phyloP scores from a whole-genome alignment of 352 stramenopile species.

The Elongisporangium senticosum region DNA sequence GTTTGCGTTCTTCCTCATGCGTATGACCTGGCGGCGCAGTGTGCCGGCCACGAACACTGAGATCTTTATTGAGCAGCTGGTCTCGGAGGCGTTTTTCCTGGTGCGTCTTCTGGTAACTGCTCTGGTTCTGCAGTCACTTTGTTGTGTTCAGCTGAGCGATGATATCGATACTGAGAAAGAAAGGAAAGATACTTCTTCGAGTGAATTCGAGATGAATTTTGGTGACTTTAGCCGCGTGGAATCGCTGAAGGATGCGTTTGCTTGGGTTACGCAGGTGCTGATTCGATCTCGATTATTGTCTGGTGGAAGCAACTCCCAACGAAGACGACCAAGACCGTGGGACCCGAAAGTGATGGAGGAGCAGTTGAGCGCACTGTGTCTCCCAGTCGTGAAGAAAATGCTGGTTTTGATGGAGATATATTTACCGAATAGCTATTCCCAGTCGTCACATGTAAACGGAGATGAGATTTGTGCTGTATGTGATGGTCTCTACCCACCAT shows the following conservation, averaged over 20 bases:
- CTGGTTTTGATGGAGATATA: slow-evolving; percentile 53
- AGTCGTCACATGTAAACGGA: slow-evolving; percentile 7
- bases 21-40: slow-evolving; percentile 37
- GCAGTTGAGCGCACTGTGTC: slow-evolving; percentile 30
- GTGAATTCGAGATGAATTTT: slow-evolving; percentile 10
- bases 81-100: slow-evolving; percentile 53
- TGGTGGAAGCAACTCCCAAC: not conserved
- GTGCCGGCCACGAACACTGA: slow-evolving; percentile 19
- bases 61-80: slow-evolving; percentile 29
- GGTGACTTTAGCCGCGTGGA: slow-evolving; percentile 51
- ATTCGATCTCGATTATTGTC: slow-evolving; percentile 28
- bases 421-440: slow-evolving; percentile 21
- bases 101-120: slow-evolving; percentile 51
- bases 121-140: slow-evolving; percentile 52
- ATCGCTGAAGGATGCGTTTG: slow-evolving; percentile 46
- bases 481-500: slow-evolving; percentile 43
- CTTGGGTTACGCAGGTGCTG: slow-evolving; percentile 48
- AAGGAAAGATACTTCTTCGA: slow-evolving; percentile 1
- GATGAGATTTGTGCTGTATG: slow-evolving; percentile 47
- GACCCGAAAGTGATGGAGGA: slow-evolving; percentile 29
- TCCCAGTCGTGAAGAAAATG: slow-evolving; percentile 57
- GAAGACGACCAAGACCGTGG: slow-evolving; percentile 10
- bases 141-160: slow-evolving; percentile 21
- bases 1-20: slow-evolving; percentile 47
- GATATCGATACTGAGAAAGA: not conserved